Evolutionary conservation across 2,329 filamentous ascomycete genomes (phyloP), one percentile per base, ranked within the genome.

Genomic region (Sordariomycetes sp.): DNA sequence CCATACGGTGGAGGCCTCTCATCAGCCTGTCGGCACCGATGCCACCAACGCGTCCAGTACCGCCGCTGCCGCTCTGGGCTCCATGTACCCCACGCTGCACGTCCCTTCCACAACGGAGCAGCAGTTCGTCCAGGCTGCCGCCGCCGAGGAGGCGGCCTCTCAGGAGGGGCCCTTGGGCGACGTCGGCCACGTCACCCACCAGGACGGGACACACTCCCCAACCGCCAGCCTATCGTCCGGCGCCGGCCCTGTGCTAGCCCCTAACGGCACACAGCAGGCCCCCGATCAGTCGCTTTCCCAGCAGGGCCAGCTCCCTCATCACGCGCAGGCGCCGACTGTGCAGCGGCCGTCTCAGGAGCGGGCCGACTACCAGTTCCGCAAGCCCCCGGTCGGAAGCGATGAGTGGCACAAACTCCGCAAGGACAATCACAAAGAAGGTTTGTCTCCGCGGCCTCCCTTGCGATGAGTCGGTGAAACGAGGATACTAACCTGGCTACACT

Each of bases 361-460:
- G 35, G 36, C 51, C 5, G 56, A 57, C 22, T 57, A 57, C 36
- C 70, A 75, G 57, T 70, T 68, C 62, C 73, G 79, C 59, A 97
- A 96, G 71, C 91, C 91, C 8, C 82, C 86, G 7, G 94, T 97
- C n/a, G 94, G 94, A 2, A 94, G 90, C 1, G 90, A 95, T 57
- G 92, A 97, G 71, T 99, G 94, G 94, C 94, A 99, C 70, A 95
- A 95, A 70, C 85, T 95, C 65, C 84, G 94, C 61, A 94, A 95
- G 68, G 92, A 97, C 66, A 99, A 97, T 62, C 94, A 99, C 74
- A 99, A 99, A 81, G 92, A 97, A 79, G 94, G 92, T 94, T 73
- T 66, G 80, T 68, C 35, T 39, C 17, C 48, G 17, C 32, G 15
- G n/a, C 35, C 52, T 24, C 22, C 45, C 20, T 13, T 22, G n/a